These are phyloP conservation scores for Echeveria elegans DNA, from an alignment of 164 flowering plant genomes.

Conservation along the genomic window DNA sequence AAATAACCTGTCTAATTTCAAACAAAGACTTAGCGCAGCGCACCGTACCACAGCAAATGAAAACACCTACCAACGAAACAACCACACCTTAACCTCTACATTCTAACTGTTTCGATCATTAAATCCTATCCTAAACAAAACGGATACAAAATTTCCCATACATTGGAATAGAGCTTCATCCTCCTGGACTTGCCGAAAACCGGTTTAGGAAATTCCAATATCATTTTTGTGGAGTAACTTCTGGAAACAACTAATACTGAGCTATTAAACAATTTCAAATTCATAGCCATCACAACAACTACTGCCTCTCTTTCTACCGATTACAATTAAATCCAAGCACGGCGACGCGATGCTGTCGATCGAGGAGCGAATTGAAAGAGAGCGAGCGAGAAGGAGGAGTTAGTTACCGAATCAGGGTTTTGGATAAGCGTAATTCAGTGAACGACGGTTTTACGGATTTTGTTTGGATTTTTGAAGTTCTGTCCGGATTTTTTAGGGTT, in stretches of 20 bases:
- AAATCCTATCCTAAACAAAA: too few species aligned
- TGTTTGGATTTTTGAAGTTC: too few species aligned
- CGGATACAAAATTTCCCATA: neutral
- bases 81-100: too few species aligned
- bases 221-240: neutral
- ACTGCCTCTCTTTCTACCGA: too few species aligned
- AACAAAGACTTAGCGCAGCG: neutral
- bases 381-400: neutral
- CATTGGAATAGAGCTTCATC: neutral
- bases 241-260: neutral
- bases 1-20: slow-evolving; percentile 48
- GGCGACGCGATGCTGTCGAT: neutral
- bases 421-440: too few species aligned
- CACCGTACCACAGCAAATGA: too few species aligned
- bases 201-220: neutral
- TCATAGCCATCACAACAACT: neutral
- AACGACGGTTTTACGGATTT: too few species aligned
- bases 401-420: neutral
- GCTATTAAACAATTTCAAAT: neutral
- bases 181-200: neutral
- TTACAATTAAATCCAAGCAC: too few species aligned
- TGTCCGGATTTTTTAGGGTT: too few species aligned
- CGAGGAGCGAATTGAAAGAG: neutral
- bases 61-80: neutral
- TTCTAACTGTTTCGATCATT: too few species aligned